Evolutionary conservation across 2,329 filamentous ascomycete genomes (phyloP).

Genomic region (Pochonia chlamydosporia): DNA sequence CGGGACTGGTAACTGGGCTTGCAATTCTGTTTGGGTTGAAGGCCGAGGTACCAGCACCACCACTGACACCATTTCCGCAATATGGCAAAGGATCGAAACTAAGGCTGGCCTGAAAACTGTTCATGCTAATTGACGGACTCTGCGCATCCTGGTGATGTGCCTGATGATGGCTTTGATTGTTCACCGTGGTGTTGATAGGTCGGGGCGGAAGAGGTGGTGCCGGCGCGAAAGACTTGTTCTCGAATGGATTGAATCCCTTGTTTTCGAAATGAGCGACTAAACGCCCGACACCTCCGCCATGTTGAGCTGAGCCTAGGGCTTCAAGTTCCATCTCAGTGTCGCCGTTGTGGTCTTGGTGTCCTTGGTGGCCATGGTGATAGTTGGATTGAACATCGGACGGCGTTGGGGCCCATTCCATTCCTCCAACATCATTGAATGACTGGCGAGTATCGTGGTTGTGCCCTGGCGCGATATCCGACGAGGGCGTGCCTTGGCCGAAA

Average conservation of each 20-base stretch:
- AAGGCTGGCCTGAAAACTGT: constrained; percentile 10
- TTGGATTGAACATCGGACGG: constrained; percentile 21
- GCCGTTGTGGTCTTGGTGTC: constrained; percentile 1
- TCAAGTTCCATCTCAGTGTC: constrained; percentile 21
- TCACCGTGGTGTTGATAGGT: constrained; percentile 20
- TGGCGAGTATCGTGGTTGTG: constrained; percentile 19
- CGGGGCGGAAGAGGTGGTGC: constrained; percentile 28
- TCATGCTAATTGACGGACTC: constrained; percentile 17
- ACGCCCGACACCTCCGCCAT: constrained; percentile 24
- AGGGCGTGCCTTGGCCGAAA: constrained; percentile 16
- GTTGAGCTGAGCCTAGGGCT: constrained; percentile 18
- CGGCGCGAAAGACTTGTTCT: constrained; percentile 27
- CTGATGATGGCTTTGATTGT: constrained; percentile 5
- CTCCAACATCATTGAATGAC: constrained; percentile 20
- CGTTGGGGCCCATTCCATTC: constrained; percentile 34
- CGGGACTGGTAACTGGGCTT: constrained; percentile 25
- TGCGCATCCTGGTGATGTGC: constrained; percentile 11
- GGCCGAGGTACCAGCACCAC: neutral
- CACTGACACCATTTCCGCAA: constrained; percentile 6
- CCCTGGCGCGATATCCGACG: constrained; percentile 17
- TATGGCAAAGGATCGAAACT: constrained; percentile 8
- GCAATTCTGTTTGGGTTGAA: constrained; percentile 21
- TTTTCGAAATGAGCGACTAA: constrained; percentile 36
- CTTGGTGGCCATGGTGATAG: constrained; percentile 19
- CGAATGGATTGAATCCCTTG: constrained; percentile 26